These are phyloP conservation scores for Fusarium austroafricanum DNA, from an alignment of 2,329 filamentous ascomycete species.

Conservation along the genomic window DNA sequence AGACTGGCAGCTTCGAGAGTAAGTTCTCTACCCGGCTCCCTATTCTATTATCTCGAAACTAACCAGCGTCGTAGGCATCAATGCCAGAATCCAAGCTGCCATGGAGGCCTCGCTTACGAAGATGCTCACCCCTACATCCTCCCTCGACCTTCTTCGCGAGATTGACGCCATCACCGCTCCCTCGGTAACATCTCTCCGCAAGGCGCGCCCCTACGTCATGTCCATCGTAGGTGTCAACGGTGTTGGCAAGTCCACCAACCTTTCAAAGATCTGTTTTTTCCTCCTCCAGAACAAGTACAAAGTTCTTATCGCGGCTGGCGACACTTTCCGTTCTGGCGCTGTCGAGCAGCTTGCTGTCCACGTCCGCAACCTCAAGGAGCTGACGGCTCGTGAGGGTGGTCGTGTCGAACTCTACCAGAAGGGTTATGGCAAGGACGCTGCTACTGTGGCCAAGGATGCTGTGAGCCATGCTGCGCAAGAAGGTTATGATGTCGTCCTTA, in stretches of 20 bases:
- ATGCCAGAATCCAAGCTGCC: slow-evolving; percentile 82
- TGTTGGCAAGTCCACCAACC: slow-evolving; percentile 96
- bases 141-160: slow-evolving; percentile 91
- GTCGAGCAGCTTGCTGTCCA: slow-evolving; percentile 98
- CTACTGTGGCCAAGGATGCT: slow-evolving; percentile 93
- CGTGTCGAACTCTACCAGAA: slow-evolving; percentile 94
- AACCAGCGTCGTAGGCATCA: slow-evolving; percentile 67
- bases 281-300: slow-evolving; percentile 96
- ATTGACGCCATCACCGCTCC: slow-evolving; percentile 83
- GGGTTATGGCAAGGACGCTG: slow-evolving; percentile 97
- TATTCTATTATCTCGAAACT: neutral
- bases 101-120: slow-evolving; percentile 94
- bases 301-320: slow-evolving; percentile 91
- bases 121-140: slow-evolving; percentile 95
- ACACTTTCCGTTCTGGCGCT: slow-evolving; percentile 96
- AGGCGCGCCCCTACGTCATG: slow-evolving; percentile 89
- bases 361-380: slow-evolving; percentile 90
- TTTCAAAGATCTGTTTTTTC: slow-evolving; percentile 98
- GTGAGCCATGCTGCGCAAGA: slow-evolving; percentile 81
- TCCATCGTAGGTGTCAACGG: slow-evolving; percentile 99
- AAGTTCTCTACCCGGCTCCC: slow-evolving; percentile 25
- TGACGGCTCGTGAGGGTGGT: slow-evolving; percentile 85
- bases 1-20: slow-evolving; percentile 91
- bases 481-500: slow-evolving; percentile 91
- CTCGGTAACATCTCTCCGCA: slow-evolving; percentile 69